A percentile compares a stretch with the other conserved stretches of the same genome.
These are phyloP conservation scores for Rhodotorula sp. DNA, from an alignment of 1,284 basidiomycete genomes.

Conservation along the genomic window DNA sequence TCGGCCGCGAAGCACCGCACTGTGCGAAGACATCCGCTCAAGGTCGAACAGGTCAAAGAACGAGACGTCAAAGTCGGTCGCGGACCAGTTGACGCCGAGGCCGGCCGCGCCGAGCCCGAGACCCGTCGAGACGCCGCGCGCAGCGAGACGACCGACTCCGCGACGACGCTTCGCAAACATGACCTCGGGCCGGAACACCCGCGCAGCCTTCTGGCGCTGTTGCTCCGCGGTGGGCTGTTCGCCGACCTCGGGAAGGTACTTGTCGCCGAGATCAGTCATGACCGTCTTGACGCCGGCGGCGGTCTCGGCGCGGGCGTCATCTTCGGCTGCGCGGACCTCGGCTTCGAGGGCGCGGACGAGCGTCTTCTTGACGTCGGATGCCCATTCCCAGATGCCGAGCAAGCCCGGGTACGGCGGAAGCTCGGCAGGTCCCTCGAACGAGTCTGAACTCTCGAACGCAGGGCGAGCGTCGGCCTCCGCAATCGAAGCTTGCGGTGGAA, in stretches of 20 bases:
- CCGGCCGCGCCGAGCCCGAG: conserved; percentile 47
- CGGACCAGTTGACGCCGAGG: conserved; percentile 44
- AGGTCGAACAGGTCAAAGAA: conserved; percentile 83
- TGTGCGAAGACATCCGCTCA: conserved; percentile 69
- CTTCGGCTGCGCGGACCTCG: conserved; percentile 77
- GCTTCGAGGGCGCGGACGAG: conserved; percentile 80
- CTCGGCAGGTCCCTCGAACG: conserved; percentile 48
- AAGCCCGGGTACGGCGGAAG: conserved; percentile 87
- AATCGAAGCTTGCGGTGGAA: conserved; percentile 13
- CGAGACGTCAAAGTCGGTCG: conserved; percentile 49
- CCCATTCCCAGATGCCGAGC: conserved; percentile 84
- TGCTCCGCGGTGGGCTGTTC: conserved; percentile 7
- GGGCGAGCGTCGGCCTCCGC: not conserved
- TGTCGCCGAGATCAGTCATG: conserved; percentile 65
- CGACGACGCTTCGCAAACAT: conserved; percentile 75
- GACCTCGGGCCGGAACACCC: conserved; percentile 90
- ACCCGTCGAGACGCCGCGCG: conserved; percentile 41
- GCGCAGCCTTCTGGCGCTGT: conserved; percentile 38
- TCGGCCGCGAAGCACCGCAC: conserved; percentile 36
- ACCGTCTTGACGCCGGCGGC: conserved; percentile 69
- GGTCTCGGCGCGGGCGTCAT: conserved; percentile 74
- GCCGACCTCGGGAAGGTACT: conserved; percentile 64
- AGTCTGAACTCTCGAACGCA: conserved; percentile 43
- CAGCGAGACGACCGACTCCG: conserved; percentile 52
- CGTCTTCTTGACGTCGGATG: conserved; percentile 73